Evolutionary conservation across 2,329 filamentous ascomycete species (phyloP), one percentile per base, ranked within the genome.

Genomic region (Domatiomyces catenatus): DNA sequence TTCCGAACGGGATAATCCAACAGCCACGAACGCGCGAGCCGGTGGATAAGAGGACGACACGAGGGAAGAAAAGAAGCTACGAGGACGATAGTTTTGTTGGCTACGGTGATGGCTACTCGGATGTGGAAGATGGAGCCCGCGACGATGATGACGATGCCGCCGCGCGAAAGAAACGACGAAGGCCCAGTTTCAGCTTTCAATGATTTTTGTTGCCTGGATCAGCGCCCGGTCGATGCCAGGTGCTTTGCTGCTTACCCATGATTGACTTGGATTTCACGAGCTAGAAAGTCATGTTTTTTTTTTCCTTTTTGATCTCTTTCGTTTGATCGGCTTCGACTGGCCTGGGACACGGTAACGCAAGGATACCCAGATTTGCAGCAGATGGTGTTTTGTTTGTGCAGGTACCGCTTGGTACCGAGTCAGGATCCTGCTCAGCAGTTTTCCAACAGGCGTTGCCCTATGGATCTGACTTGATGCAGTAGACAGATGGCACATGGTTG

Each of bases 71-170:
- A 58, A 64, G 71, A 46, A 64, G 64, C 57, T 74, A 74, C 56
- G 69, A 71, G 56, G 71, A 74, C 46, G 68, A 69, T 54, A 74
- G 70, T 57, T 74, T 72, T 59, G 69, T 70, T 49, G 71, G 71
- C 1, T 74, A 74, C 54, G 71, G 69, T 48, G 70, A 73, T 64
- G 71, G 71, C 18, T 74, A 66, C 58, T 67, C 68, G 20, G 71
- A 74, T 60, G 69, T 71, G 51, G 71, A 73, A 52, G 66, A 67
- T 46, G 69, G 70, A 20, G 43, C 65, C 45, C 61, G 61, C 7
- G 56, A 60, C 24, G 59, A 67, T 51, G 59, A 63, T 44, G 54
- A 51, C 43, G 54, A 56, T 42, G 54, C 48, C 32, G 55, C 52
- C 47, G 50, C 44, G 39, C 44, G 52, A 19, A 56, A 51, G 24